Base-by-base conservation (phyloP, 2,329 filamentous ascomycete species). In the Macrophomina tecta region DNA sequence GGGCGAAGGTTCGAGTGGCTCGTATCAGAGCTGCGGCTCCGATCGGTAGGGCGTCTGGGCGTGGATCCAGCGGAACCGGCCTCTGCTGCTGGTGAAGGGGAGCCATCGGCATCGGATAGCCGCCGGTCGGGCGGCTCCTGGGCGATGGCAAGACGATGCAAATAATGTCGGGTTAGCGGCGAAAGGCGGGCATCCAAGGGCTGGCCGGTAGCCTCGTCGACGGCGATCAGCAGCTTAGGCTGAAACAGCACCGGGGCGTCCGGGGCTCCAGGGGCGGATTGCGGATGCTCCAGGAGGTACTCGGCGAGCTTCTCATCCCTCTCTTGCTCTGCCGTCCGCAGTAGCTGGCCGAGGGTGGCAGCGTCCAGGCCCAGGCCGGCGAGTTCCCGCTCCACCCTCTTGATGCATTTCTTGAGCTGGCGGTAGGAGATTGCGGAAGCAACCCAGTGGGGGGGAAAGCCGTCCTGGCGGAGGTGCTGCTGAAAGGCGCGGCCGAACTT, bases 371-470 rank as follows among this genome's bases (percentile, higher is more conserved):
- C 92, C 14, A 94, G 81, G 40, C 85, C 84, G 48, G 84, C 81
- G 63, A 97, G 84, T 81, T 97, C 92, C 62, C 82, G 81, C 70
- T 90, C 87, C 60, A 96, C 89, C 75, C 89, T 90, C 75, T 94
- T 94, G 75, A 97, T 90, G 79, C 91, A 92, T 81, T 96, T 97
- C 80, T 97, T 97, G 66, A 97, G 86, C 77, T 93, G 87, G 52
- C 90, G 86, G 77, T 97, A 97, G 2, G 91, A 92, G 69, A 97
- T 91, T 58, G 93, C 92, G 34, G 88, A 89, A 52, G 90, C 85
- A 58, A 93, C 80, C 86, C 86, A 88, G 74, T 90, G 88, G 60
- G 86, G 80, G 7, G 93, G 93, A 75, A 93, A 97, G 70, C 87
- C 90, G 83, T 92, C 90, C 70, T 83, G 86, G 69, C 86, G 83